A percentile compares a stretch with the other conserved stretches of the same genome.
These are phyloP conservation scores for Cymbopogon citratus DNA, from an alignment of 176 grass and related monocot genomes.

Conservation along the genomic window DNA sequence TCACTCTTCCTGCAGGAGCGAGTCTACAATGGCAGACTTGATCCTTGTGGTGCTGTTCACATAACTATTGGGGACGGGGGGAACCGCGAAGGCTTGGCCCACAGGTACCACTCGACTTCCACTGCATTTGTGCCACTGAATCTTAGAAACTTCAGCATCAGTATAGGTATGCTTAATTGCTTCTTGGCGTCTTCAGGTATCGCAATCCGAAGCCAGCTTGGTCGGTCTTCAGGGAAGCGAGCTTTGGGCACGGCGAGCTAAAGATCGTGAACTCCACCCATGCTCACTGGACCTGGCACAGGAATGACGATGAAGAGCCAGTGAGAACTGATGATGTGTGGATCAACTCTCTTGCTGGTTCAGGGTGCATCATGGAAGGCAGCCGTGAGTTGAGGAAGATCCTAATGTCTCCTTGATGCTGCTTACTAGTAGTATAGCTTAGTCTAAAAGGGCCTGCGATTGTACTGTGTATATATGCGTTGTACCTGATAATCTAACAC, in stretches of 20 bases:
- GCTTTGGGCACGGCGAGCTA: slow-evolving; percentile 88
- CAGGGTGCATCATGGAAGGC: slow-evolving; percentile 38
- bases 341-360: slow-evolving; percentile 67
- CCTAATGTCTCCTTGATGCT: slow-evolving; percentile 61
- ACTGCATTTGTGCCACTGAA: not conserved
- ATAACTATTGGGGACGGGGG: slow-evolving; percentile 96
- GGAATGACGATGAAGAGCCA: slow-evolving; percentile 76
- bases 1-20: slow-evolving; percentile 41
- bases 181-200: slow-evolving; percentile 39
- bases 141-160: not conserved
- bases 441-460: not conserved
- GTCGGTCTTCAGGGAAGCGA: slow-evolving; percentile 95
- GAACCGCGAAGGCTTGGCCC: slow-evolving; percentile 87
- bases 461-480: slow-evolving; percentile 26
- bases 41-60: slow-evolving; percentile 77
- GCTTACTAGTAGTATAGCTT: not conserved
- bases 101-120: slow-evolving; percentile 31
- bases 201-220: slow-evolving; percentile 73
- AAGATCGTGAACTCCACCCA: slow-evolving; percentile 70
- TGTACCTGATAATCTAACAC: not conserved
- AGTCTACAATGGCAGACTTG: slow-evolving; percentile 56
- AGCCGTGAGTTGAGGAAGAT: slow-evolving; percentile 50
- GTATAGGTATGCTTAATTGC: not conserved
- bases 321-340: slow-evolving; percentile 79
- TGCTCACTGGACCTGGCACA: slow-evolving; percentile 93